Evolutionary conservation across 345 rosid genomes (phyloP), one percentile per base, ranked within the genome.

Genomic region (Bretschneidera sinensis): DNA sequence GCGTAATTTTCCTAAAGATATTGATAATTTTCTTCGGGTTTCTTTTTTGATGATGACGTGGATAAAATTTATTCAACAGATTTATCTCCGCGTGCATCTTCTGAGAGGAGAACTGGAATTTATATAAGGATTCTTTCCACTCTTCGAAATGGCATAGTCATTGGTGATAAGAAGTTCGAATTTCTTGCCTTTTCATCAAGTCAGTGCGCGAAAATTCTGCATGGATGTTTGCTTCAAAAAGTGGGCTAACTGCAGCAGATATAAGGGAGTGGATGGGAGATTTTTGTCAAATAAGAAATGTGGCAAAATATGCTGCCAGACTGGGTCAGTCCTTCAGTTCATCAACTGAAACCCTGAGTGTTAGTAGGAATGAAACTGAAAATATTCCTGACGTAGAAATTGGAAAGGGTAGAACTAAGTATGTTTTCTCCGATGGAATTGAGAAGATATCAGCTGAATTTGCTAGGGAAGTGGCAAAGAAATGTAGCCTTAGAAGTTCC

Each of bases 211-310:
- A 81, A 17, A 75, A 65, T 55, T 81, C 92, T 0, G 66, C 70
- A 6, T 83, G 92, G 92, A 83, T 85, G 88, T 83, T 85, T 71
- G 88, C 92, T 17, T 74, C 86, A 1, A 74, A 50, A 48, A 58
- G 60, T 1, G 76, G 73, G 45, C 70, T 79, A 17, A 79, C 70
- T 0, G 78, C 86, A 14, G 68, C 54, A 16, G 53, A 31, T 39
- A 85, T 83, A 16, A 71, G 89, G 71, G 62, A 57, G 39, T 77
- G 52, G 83, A 78, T 54, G 74, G 50, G 71, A 14, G 65, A 67
- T 22, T 72, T 72, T 43, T 21, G 53, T 18, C 34, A 57, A 7
- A 83, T 83, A 63, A 65, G 64, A 52, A 87, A 80, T 35, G 85
- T 84, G 45, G 88, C 94, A 0, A 87, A 78, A 39, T 87, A 77